These are phyloP conservation scores for Butyriboletus loyo DNA, from an alignment of 768 basidiomycete species.

Conservation along the genomic window DNA sequence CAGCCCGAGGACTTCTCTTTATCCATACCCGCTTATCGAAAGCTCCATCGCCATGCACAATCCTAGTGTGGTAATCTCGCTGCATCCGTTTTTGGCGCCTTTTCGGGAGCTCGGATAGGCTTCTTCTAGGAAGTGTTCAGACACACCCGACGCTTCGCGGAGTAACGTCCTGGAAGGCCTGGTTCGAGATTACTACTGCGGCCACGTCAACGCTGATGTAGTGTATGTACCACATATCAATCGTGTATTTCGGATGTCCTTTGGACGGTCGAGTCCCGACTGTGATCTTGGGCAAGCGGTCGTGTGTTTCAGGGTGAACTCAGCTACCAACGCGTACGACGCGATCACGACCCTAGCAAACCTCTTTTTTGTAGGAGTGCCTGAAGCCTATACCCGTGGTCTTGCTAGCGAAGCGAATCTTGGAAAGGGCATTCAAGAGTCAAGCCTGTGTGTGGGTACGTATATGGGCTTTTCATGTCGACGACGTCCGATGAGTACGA, in stretches of 20 bases:
- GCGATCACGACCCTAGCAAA: too few species aligned
- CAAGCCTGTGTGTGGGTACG: neutral
- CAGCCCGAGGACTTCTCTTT: neutral
- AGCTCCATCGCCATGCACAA: neutral
- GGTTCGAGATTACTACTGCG: too few species aligned
- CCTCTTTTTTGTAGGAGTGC: too few species aligned
- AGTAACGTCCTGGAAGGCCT: neutral
- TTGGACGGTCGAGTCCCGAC: too few species aligned
- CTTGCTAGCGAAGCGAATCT: neutral
- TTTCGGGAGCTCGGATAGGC: neutral
- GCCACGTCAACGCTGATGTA: too few species aligned
- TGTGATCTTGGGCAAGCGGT: too few species aligned
- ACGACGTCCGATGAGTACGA: neutral
- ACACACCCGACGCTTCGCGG: too few species aligned
- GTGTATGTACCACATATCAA: too few species aligned
- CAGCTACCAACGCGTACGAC: too few species aligned
- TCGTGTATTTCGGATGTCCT: too few species aligned
- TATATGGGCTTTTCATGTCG: neutral
- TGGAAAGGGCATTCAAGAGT: neutral
- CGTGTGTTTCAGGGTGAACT: neutral
- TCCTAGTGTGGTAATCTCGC: neutral
- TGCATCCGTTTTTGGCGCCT: neutral
- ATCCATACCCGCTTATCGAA: neutral
- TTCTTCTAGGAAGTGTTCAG: too few species aligned
- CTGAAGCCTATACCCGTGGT: neutral